Conservation (phyloP, 2,329 filamentous ascomycete species). For the Aspergillus pseudonomiae region DNA sequence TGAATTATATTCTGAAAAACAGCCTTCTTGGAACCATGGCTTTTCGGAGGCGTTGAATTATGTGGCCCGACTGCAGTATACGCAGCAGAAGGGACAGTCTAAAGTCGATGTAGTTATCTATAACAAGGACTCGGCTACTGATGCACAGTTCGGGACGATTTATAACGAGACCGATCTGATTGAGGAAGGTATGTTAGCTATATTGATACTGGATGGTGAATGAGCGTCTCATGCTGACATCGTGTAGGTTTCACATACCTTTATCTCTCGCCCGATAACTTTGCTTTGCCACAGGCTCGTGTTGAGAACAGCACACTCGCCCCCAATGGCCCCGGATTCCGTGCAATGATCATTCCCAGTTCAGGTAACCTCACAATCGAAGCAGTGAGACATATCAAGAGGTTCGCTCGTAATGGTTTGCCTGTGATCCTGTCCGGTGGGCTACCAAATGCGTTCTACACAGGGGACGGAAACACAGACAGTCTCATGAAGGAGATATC, state of each 20-base stretch:
- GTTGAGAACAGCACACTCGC: constrained; percentile 40
- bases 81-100: constrained; percentile 37
- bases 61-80: constrained; percentile 19
- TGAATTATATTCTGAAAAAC: constrained; percentile 29
- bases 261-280: constrained; percentile 52
- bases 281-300: constrained; percentile 41
- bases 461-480: constrained; percentile 29
- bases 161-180: constrained; percentile 19
- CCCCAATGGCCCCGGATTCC: constrained; percentile 27
- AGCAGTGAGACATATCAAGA: constrained; percentile 15
- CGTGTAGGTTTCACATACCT: constrained; percentile 45
- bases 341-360: constrained; percentile 21
- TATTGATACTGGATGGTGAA: too few species aligned
- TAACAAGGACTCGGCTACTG: constrained; percentile 27
- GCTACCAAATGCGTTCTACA: constrained; percentile 6
- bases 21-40: constrained; percentile 22
- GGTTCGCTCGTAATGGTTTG: constrained; percentile 27
- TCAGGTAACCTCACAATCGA: constrained; percentile 18
- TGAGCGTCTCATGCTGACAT: not conserved
- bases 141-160: constrained; percentile 14
- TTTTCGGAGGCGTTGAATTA: constrained; percentile 22
- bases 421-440: constrained; percentile 42
- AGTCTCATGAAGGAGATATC: constrained; percentile 32
- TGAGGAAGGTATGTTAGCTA: constrained; percentile 12
- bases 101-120: constrained; percentile 50